Evolutionary conservation across 768 basidiomycete species (phyloP).

Genomic region (Megacollybia marginata): DNA sequence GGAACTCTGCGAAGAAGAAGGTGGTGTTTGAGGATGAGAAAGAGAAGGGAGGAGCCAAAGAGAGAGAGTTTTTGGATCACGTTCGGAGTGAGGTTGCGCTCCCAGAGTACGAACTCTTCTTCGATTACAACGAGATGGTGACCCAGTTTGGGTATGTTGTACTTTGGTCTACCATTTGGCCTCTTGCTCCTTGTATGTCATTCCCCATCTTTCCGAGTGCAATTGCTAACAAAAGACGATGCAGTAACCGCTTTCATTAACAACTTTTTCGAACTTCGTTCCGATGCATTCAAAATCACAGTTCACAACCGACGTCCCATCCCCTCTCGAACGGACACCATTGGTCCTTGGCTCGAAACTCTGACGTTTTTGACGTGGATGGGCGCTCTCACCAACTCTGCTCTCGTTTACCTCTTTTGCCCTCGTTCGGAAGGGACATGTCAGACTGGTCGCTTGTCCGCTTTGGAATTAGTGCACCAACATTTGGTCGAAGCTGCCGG

Average conservation of each 20-base stretch:
- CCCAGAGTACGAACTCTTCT: constrained; percentile 61
- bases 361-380: no score
- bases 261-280: constrained; percentile 86
- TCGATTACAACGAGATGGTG: constrained; percentile 95
- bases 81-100: constrained; percentile 36
- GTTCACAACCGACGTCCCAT: constrained; percentile 79
- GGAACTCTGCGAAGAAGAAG: constrained; percentile 2
- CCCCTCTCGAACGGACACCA: constrained; percentile 78
- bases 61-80: constrained; percentile 73
- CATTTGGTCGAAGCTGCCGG: constrained; percentile 17
- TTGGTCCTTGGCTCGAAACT: constrained; percentile 89
- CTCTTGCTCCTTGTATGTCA: constrained; percentile 54
- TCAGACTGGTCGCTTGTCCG: neutral
- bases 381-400: constrained; percentile 11
- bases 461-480: constrained; percentile 16
- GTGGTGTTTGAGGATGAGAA: constrained; percentile 6
- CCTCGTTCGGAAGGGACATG: constrained; percentile 19
- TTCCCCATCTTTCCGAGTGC: no score
- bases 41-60: constrained; percentile 42
- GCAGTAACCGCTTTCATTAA: constrained; percentile 80
- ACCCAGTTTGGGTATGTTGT: constrained; percentile 91
- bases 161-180: constrained; percentile 93
- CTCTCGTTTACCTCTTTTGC: constrained; percentile 89
- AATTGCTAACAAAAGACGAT: constrained; percentile 17
- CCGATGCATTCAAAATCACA: constrained; percentile 93